A percentile compares a stretch with the other conserved stretches of the same genome.
Conservation (phyloP, 768 basidiomycete genomes). For the Panaeolus cyanescens region DNA sequence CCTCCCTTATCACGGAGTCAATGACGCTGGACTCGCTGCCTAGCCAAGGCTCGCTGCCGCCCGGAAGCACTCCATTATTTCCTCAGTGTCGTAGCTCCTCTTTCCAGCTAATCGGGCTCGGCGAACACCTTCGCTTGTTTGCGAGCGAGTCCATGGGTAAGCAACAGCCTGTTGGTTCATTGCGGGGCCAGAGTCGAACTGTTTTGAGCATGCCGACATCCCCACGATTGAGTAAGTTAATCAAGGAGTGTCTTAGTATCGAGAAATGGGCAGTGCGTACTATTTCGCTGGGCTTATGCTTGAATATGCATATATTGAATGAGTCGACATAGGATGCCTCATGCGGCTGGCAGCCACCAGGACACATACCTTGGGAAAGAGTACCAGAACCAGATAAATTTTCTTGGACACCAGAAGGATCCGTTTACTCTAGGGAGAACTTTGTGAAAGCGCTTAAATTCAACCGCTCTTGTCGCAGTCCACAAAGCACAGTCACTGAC, state of each 20-base stretch:
- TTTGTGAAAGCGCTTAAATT: conserved; percentile 15
- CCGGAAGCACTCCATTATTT: conserved; percentile 27
- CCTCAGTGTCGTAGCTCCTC: conserved; percentile 24
- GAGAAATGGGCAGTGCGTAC: conserved; percentile 40
- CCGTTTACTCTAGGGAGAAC: conserved; percentile 33
- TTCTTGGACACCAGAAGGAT: conserved; percentile 42
- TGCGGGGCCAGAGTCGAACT: conserved; percentile 1
- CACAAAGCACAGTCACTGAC: not conserved
- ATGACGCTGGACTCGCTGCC: conserved; percentile 36
- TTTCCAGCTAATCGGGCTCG: conserved; percentile 27
- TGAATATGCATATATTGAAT: too few relatives aligned
- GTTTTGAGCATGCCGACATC: conserved; percentile 36
- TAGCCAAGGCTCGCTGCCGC: conserved; percentile 16
- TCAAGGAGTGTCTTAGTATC: conserved; percentile 39
- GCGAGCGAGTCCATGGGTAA: conserved; percentile 6
- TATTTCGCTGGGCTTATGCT: not conserved
- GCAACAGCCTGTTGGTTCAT: not conserved
- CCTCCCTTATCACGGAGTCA: conserved; percentile 32
- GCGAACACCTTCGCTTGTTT: conserved; percentile 31
- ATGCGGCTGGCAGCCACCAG: conserved; percentile 29
- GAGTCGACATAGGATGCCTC: conserved; percentile 26
- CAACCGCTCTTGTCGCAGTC: not conserved
- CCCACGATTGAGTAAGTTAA: conserved; percentile 37
- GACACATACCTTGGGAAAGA: conserved; percentile 41
- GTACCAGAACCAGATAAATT: conserved; percentile 14